These are phyloP conservation scores for Candida germanica DNA, from an alignment of 805 yeast genomes.

Conservation along the genomic window DNA sequence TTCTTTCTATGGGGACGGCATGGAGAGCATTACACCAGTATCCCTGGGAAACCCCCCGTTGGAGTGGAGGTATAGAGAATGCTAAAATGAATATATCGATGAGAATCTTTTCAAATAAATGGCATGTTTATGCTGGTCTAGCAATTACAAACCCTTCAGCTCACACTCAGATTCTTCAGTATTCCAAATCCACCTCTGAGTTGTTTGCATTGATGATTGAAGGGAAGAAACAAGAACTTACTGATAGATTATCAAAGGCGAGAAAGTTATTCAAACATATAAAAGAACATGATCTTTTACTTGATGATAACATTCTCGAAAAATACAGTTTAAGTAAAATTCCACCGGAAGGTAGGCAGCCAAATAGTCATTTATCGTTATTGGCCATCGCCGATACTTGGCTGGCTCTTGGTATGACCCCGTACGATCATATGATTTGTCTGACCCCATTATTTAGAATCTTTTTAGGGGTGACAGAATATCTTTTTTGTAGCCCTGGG, in stretches of 20 bases:
- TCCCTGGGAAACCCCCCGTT: constrained; percentile 86
- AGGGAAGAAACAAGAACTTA: constrained; percentile 56
- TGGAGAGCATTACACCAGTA: constrained; percentile 82
- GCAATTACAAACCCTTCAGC: constrained; percentile 96
- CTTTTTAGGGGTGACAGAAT: constrained; percentile 91
- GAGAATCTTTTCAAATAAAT: constrained; percentile 87
- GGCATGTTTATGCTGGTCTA: constrained; percentile 98
- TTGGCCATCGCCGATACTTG: constrained; percentile 93
- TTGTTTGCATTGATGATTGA: constrained; percentile 80
- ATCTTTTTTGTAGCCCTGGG: constrained; percentile 80
- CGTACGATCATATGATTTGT: constrained; percentile 95
- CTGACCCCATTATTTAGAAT: constrained; percentile 91
- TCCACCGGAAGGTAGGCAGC: constrained; percentile 65
- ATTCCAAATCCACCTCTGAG: constrained; percentile 79
- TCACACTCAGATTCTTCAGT: constrained; percentile 85
- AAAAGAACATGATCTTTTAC: constrained; percentile 54
- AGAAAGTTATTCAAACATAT: constrained; percentile 75
- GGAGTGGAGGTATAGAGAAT: constrained; percentile 94
- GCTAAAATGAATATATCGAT: constrained; percentile 92
- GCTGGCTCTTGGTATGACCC: constrained; percentile 79
- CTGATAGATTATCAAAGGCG: constrained; percentile 59
- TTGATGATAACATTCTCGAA: constrained; percentile 77
- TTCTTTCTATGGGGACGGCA: constrained; percentile 93
- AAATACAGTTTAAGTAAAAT: constrained; percentile 72
- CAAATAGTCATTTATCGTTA: constrained; percentile 86